Evolutionary conservation across 345 rosid species (phyloP).

Genomic region (Mercurialis annua): DNA sequence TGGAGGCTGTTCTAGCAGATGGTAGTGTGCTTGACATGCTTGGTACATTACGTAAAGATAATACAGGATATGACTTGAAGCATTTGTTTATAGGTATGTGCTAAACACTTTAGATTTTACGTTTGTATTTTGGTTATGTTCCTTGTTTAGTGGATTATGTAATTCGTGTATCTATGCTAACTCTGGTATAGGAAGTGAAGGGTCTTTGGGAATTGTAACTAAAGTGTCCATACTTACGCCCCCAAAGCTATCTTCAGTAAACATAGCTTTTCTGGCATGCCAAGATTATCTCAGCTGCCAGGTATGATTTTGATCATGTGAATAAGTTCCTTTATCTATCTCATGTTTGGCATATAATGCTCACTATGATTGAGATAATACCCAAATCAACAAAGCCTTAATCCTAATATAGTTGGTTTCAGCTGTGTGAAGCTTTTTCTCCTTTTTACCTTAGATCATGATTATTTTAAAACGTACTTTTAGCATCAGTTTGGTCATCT

Average conservation of each 20-base stretch:
- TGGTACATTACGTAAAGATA: constrained; percentile 89
- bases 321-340: constrained; percentile 8
- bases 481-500: not conserved
- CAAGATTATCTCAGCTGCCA: constrained; percentile 83
- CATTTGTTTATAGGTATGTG: constrained; percentile 83
- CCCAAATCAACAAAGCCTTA: not conserved
- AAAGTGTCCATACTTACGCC: constrained; percentile 91
- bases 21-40: constrained; percentile 93
- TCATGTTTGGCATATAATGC: not conserved
- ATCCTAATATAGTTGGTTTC: not conserved
- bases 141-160: constrained; percentile 1
- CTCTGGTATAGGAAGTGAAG: constrained; percentile 72
- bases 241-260: constrained; percentile 72
- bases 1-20: constrained; percentile 88
- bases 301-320: constrained; percentile 35
- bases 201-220: constrained; percentile 91
- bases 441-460: not conserved
- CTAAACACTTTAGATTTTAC: not conserved
- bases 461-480: not conserved
- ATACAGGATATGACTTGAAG: constrained; percentile 94
- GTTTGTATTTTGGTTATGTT: constrained; percentile 3
- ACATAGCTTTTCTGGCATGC: constrained; percentile 87
- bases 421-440: not conserved
- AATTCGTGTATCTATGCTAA: constrained; percentile 15
- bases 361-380: not conserved